Conservation (phyloP, 2,329 filamentous ascomycete genomes). For the Furcasterigmium furcatum region DNA sequence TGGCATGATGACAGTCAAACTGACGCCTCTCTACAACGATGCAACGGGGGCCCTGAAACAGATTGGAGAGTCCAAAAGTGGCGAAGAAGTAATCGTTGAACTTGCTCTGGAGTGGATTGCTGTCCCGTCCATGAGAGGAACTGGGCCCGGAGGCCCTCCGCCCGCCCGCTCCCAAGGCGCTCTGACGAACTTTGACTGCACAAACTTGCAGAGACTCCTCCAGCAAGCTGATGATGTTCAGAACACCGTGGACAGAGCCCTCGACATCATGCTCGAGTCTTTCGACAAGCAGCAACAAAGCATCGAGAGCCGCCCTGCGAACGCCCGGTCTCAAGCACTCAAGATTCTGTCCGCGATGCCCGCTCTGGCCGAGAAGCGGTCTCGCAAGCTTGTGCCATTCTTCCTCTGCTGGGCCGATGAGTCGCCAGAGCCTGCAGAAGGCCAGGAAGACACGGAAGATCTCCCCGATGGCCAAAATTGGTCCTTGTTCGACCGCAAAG, state of each 20-base stretch:
- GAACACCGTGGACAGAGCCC: conserved; percentile 47
- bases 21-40: conserved; percentile 87
- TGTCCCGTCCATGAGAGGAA: conserved; percentile 52
- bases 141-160: conserved; percentile 31
- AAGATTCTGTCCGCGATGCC: conserved; percentile 74
- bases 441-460: conserved; percentile 40
- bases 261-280: conserved; percentile 54
- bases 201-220: conserved; percentile 63
- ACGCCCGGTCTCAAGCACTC: conserved; percentile 73
- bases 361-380: conserved; percentile 78
- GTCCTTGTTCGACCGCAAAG: conserved; percentile 78
- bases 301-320: conserved; percentile 45
- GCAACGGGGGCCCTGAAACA: conserved; percentile 71
- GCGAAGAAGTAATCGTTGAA: conserved; percentile 69
- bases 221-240: conserved; percentile 48
- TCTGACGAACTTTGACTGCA: conserved; percentile 80
- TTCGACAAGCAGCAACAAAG: conserved; percentile 64
- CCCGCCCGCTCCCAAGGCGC: conserved; percentile 27
- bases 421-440: conserved; percentile 35
- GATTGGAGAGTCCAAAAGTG: conserved; percentile 66
- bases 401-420: conserved; percentile 77
- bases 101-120: conserved; percentile 78
- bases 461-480: conserved; percentile 45
- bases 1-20: conserved; percentile 80
- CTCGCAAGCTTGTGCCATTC: conserved; percentile 79